phyloP scores from a whole-genome alignment of 352 stramenopile species.

The Globisporangium iwayamae region DNA sequence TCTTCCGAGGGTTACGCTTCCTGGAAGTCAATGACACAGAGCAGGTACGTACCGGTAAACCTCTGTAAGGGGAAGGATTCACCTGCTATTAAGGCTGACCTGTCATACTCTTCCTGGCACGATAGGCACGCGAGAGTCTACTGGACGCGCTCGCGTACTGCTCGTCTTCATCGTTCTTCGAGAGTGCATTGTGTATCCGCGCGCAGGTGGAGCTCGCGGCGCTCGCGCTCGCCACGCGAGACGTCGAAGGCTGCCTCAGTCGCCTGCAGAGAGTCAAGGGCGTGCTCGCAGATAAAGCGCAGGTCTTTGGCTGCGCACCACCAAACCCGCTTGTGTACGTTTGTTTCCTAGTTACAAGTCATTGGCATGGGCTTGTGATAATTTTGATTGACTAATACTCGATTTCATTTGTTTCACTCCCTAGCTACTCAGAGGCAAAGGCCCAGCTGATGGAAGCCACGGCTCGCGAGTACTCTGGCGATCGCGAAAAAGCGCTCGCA shows the following conservation, averaged over 20 bases:
- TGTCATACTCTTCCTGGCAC: not conserved
- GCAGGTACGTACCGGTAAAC: slow-evolving; percentile 20
- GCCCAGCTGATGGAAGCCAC: slow-evolving; percentile 50
- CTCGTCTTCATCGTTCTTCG: slow-evolving; percentile 63
- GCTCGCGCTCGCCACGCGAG: slow-evolving; percentile 34
- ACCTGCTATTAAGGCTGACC: not conserved
- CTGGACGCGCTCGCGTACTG: slow-evolving; percentile 58
- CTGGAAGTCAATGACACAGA: slow-evolving; percentile 25
- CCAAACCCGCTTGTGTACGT: slow-evolving; percentile 44
- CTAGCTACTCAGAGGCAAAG: slow-evolving; percentile 54
- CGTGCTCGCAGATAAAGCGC: slow-evolving; percentile 41
- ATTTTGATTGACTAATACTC: slow-evolving; percentile 2
- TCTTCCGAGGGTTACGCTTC: slow-evolving; percentile 34
- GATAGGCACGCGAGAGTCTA: slow-evolving; percentile 42
- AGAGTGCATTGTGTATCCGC: slow-evolving; percentile 54
- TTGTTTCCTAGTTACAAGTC: not conserved
- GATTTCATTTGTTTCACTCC: not conserved
- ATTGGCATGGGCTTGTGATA: not conserved
- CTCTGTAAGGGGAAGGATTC: not conserved
- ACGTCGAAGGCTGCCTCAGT: slow-evolving; percentile 60
- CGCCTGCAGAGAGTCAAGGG: slow-evolving; percentile 42
- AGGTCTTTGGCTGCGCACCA: slow-evolving; percentile 28
- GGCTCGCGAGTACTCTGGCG: slow-evolving; percentile 46
- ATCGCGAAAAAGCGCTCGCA: slow-evolving; percentile 40
- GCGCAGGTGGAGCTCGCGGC: slow-evolving; percentile 51